A percentile compares a stretch with the other conserved stretches of the same genome.
phyloP scores from a whole-genome alignment of 2,329 filamentous ascomycete species.

The Dothidotthia symphoricarpi region DNA sequence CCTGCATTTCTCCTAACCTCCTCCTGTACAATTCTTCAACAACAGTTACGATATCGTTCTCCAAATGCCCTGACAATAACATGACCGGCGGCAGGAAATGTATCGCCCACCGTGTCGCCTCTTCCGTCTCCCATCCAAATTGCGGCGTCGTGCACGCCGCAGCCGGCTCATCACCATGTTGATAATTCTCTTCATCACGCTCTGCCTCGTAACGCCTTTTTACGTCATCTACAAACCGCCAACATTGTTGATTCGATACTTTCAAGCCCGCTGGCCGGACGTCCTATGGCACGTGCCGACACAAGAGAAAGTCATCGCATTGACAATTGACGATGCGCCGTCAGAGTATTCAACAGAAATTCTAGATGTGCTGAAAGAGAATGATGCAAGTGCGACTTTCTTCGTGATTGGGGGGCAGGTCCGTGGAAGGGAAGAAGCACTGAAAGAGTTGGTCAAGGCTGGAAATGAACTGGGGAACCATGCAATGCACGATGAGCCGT shows the following conservation, averaged over 20 bases:
- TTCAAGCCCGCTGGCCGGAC: slow-evolving; percentile 70
- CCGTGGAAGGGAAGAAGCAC: slow-evolving; percentile 49
- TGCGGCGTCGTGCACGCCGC: slow-evolving; percentile 39
- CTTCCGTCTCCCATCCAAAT: slow-evolving; percentile 37
- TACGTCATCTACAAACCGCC: slow-evolving; percentile 84
- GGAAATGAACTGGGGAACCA: slow-evolving; percentile 74
- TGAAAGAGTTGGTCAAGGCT: slow-evolving; percentile 53
- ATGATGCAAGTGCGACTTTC: slow-evolving; percentile 75
- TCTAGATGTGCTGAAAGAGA: slow-evolving; percentile 60
- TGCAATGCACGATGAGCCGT: slow-evolving; percentile 83
- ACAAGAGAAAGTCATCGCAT: slow-evolving; percentile 64
- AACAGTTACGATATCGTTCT: neutral
- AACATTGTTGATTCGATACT: slow-evolving; percentile 64
- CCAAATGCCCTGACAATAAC: too few relatives aligned
- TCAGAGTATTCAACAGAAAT: slow-evolving; percentile 71
- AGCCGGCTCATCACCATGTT: slow-evolving; percentile 41
- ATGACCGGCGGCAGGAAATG: slow-evolving; percentile 18
- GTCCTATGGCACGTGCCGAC: slow-evolving; percentile 71
- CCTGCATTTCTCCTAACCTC: slow-evolving; percentile 11
- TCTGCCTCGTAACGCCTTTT: slow-evolving; percentile 36
- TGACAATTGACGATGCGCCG: slow-evolving; percentile 86
- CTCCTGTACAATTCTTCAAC: slow-evolving; percentile 1
- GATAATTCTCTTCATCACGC: slow-evolving; percentile 23
- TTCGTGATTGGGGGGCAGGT: slow-evolving; percentile 85
- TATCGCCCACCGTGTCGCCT: slow-evolving; percentile 29